Base-by-base conservation (phyloP, 306 rosid species). In the Castanospermum australe region DNA sequence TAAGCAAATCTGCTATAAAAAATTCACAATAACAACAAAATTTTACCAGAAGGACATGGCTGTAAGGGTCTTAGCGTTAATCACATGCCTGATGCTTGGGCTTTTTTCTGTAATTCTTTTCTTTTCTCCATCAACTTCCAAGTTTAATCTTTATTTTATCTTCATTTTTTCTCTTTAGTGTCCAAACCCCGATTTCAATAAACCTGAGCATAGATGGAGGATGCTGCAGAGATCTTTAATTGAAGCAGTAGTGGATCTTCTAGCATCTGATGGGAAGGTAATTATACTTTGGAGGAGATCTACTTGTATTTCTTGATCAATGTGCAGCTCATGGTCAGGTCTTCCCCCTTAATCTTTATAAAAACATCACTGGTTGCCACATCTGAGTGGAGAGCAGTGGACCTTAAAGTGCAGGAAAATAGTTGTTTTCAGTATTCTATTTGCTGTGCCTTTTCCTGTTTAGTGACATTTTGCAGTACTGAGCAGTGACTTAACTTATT, bases 161-260 rank as follows among this genome's bases (percentile, higher is more conserved):
- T 64, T 42, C 24, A 6, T 48, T 55, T 75, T 54, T 50, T 45
- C 55, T 32, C 36, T 72, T 1, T 13, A 95, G 99, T 92, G 98
- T 83, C 99, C 98, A 17, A 91, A 95, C 70, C 99, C 98, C 4
- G 96, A 92, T 81, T 95, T 95, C 86, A 92, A 85, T 73, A 87
- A 92, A 74, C 97, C 96, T 48, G 92, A 87, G 69, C 81, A 91
- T 81, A 89, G 98, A 87, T 95, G 99, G 99, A 90, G 98, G 62
- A 91, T 95, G 96, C 79, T 95, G 83, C 97, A 86, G 79, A 90
- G 90, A 81, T 67, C 92, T 61, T 83, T 94, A 81, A 85, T 90
- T 8, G 99, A 94, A 85, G 93, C 99, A 51, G 78, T 91, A 54
- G 84, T 83, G 45, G 97, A 88, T 73, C 87, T 89, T 75, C 93